Evolutionary conservation across 169 alveolate species (phyloP).

Genomic region (Hepatocystis sp.): DNA sequence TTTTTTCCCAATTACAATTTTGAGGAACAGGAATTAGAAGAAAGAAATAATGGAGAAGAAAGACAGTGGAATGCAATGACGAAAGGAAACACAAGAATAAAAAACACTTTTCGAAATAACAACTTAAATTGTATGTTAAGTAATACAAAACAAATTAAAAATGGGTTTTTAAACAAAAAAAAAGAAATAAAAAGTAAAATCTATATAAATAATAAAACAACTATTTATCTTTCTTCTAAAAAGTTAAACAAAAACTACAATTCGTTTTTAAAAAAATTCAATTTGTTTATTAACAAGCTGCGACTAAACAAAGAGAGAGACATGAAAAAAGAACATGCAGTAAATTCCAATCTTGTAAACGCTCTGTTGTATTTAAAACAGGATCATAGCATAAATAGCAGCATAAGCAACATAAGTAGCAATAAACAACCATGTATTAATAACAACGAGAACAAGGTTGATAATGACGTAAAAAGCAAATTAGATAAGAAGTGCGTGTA

Average conservation of each 20-base stretch:
- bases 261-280: conserved; percentile 4
- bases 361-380: conserved; percentile 33
- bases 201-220: conserved; percentile 11
- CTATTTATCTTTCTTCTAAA: conserved; percentile 24
- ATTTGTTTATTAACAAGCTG: conserved; percentile 10
- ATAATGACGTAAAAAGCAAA: too few species aligned
- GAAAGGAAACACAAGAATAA: background rate
- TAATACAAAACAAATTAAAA: conserved; percentile 13
- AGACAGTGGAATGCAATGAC: too few species aligned
- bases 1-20: conserved; percentile 26
- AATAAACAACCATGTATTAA: too few species aligned
- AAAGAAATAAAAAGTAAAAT: conserved; percentile 25
- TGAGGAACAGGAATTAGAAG: background rate
- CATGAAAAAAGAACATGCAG: background rate
- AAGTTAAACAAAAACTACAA: conserved; percentile 21
- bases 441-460: too few species aligned
- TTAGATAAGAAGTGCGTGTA: too few species aligned
- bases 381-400: background rate
- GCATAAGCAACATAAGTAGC: background rate
- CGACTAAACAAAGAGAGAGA: background rate
- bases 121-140: conserved; percentile 1
- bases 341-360: conserved; percentile 18
- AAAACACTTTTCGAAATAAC: background rate
- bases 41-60: too few species aligned
- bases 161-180: conserved; percentile 8